Evolutionary conservation across 2,329 filamentous ascomycete species (phyloP).

Genomic region (Hypoxylon sp.): DNA sequence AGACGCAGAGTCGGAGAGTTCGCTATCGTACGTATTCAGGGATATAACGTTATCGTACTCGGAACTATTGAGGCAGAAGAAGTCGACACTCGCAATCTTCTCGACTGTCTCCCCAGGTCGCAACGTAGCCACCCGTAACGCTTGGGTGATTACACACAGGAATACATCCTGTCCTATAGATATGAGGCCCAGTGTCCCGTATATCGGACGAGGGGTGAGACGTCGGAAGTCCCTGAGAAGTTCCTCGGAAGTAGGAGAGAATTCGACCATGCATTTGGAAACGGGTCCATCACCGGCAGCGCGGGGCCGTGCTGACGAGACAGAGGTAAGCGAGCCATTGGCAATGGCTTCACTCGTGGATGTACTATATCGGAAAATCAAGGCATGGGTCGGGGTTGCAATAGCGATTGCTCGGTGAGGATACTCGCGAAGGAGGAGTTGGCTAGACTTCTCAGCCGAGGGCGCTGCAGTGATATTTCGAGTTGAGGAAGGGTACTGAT

Average conservation of each 20-base stretch:
- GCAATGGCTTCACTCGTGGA: conserved; percentile 71
- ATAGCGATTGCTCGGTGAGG: conserved; percentile 91
- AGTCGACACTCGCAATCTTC: conserved; percentile 88
- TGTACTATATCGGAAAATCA: conserved; percentile 86
- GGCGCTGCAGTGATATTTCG: conserved; percentile 64
- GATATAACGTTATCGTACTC: conserved; percentile 85
- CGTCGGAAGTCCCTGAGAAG: conserved; percentile 83
- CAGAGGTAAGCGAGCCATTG: conserved; percentile 72
- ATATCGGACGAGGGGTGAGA: conserved; percentile 79
- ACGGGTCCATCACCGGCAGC: conserved; percentile 61
- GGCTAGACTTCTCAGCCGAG: conserved; percentile 74
- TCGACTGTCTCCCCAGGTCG: conserved; percentile 91
- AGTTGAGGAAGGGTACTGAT: conserved; percentile 60
- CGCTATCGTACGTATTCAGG: conserved; percentile 67
- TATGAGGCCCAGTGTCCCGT: conserved; percentile 90
- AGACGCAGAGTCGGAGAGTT: conserved; percentile 63
- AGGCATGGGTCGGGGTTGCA: conserved; percentile 81
- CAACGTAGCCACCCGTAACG: conserved; percentile 83
- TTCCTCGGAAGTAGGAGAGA: conserved; percentile 74
- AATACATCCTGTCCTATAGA: conserved; percentile 89
- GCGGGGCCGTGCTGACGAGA: conserved; percentile 63
- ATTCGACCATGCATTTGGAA: conserved; percentile 89
- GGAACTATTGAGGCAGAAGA: conserved; percentile 90
- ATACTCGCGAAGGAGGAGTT: conserved; percentile 87
- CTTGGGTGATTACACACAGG: conserved; percentile 87